A percentile compares a stretch with the other conserved stretches of the same genome.
Evolutionary conservation across 768 basidiomycete species (phyloP).

Genomic region (Rhizopogon salebrosus): DNA sequence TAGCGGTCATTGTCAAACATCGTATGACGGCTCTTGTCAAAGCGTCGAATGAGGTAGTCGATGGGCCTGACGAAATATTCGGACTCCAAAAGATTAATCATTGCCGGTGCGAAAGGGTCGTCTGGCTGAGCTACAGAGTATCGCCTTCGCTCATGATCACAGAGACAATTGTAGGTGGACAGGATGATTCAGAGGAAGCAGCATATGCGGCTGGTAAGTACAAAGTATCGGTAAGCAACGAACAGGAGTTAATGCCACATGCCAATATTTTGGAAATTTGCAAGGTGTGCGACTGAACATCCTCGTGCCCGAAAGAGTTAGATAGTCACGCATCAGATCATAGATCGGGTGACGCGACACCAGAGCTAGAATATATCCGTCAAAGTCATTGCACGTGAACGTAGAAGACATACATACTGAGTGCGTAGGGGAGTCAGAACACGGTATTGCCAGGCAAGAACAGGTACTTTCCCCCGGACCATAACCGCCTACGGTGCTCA

Average conservation of each 20-base stretch:
- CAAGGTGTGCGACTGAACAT: slow-evolving; percentile 87
- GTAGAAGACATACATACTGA: slow-evolving; percentile 52
- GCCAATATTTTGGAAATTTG: slow-evolving; percentile 86
- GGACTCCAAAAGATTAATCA: background rate
- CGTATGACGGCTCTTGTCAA: slow-evolving; percentile 12
- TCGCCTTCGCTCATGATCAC: background rate
- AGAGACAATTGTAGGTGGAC: background rate
- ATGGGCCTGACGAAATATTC: background rate
- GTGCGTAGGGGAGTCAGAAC: slow-evolving; percentile 91
- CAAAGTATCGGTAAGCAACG: too few species aligned
- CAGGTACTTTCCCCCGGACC: slow-evolving; percentile 85
- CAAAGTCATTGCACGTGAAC: slow-evolving; percentile 6
- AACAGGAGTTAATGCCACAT: too few species aligned
- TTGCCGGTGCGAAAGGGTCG: background rate
- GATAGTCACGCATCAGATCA: slow-evolving; percentile 91
- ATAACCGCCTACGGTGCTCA: slow-evolving; percentile 69
- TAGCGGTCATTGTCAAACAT: too few species aligned
- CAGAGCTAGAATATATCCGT: slow-evolving; percentile 45
- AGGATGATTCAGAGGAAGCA: too few species aligned
- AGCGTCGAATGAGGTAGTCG: background rate
- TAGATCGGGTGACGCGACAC: slow-evolving; percentile 93
- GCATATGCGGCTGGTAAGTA: too few species aligned
- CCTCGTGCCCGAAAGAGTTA: slow-evolving; percentile 96
- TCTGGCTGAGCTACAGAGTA: background rate
- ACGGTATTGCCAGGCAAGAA: slow-evolving; percentile 87